Conservation (phyloP, 345 rosid genomes). For the Raphanus sativus region DNA sequence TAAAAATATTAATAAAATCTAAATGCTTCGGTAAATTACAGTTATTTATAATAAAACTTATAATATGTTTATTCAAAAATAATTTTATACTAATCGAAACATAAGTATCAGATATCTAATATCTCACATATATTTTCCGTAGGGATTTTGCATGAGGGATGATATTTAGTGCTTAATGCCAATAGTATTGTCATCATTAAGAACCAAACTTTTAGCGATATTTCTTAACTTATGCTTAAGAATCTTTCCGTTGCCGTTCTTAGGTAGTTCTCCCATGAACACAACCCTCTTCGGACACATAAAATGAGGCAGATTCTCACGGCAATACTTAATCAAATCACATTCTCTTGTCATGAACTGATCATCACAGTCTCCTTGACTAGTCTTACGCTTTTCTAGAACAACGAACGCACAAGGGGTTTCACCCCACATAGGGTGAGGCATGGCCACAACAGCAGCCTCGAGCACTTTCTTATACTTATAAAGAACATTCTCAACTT, state of each 20-base stretch:
- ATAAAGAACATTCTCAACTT: neutral
- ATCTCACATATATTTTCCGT: neutral
- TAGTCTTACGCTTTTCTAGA: neutral
- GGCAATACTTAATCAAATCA: neutral
- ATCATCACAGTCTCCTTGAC: neutral
- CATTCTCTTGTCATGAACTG: neutral
- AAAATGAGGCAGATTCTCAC: neutral
- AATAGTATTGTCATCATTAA: neutral
- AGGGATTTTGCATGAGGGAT: neutral
- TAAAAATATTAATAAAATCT: neutral
- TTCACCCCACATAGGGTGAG: conserved; percentile 1
- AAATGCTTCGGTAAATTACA: neutral
- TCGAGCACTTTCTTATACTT: neutral
- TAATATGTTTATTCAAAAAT: neutral
- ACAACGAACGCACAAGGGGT: conserved; percentile 3
- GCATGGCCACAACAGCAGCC: conserved; percentile 1
- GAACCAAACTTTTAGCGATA: neutral
- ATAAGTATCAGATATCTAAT: neutral
- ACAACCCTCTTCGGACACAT: conserved; percentile 6
- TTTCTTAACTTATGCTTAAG: neutral
- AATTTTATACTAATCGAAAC: neutral
- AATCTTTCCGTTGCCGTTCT: neutral
- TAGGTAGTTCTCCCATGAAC: neutral
- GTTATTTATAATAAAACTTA: neutral
- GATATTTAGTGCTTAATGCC: neutral